A percentile compares a stretch with the other conserved stretches of the same genome.
Evolutionary conservation across 768 basidiomycete species (phyloP).

Genomic region (Rhizopogon vulgaris): DNA sequence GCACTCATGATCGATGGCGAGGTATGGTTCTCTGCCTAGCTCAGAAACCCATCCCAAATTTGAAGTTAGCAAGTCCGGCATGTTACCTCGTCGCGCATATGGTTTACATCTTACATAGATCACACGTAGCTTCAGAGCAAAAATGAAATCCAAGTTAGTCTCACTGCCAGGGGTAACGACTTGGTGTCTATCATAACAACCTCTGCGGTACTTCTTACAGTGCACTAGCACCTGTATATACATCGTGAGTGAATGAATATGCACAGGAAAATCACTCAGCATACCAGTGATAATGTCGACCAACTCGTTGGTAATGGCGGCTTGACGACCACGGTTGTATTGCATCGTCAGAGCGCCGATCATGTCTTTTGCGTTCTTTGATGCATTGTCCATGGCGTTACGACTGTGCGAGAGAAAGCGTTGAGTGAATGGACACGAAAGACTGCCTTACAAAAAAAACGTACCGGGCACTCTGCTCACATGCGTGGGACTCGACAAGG

Average conservation of each 20-base stretch:
- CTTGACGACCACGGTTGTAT: slow-evolving; percentile 98
- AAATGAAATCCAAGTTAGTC: slow-evolving; percentile 13
- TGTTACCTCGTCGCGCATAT: not conserved
- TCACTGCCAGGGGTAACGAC: slow-evolving; percentile 14
- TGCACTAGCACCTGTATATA: slow-evolving; percentile 39
- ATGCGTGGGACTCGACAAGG: slow-evolving; percentile 92
- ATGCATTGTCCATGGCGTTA: slow-evolving; percentile 99
- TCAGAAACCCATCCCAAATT: too few relatives aligned
- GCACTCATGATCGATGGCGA: too few relatives aligned
- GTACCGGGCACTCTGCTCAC: slow-evolving; percentile 88
- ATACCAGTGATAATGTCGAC: slow-evolving; percentile 88
- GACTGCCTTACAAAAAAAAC: slow-evolving; percentile 15
- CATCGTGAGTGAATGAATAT: not conserved
- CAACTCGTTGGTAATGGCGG: slow-evolving; percentile 93
- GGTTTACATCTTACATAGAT: not conserved
- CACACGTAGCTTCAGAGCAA: not conserved
- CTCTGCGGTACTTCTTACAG: slow-evolving; percentile 24
- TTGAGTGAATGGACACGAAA: not conserved
- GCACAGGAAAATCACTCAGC: slow-evolving; percentile 14
- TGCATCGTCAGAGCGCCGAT: slow-evolving; percentile 82
- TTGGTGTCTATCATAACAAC: slow-evolving; percentile 10
- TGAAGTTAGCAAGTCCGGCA: not conserved
- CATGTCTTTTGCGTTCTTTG: slow-evolving; percentile 98
- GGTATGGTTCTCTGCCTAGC: too few relatives aligned
- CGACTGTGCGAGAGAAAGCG: slow-evolving; percentile 38